Evolutionary conservation across 441 rosid genomes (phyloP), one percentile per base, ranked within the genome.

Genomic region (Mallotus repandus): DNA sequence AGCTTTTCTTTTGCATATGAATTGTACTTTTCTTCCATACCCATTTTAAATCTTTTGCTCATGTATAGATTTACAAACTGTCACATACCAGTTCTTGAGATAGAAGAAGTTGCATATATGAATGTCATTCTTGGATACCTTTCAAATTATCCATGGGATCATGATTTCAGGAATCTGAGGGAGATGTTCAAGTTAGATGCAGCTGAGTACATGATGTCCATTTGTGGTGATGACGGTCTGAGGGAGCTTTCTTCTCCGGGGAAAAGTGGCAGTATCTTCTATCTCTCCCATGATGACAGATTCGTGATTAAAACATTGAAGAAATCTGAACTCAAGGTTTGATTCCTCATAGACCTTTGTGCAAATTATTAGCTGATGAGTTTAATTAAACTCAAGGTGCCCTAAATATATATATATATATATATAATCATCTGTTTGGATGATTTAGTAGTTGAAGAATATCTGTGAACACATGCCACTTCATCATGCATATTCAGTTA

Each of bases 121-220:
- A 49, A 10, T 21, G 29, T 56, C 38, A 5, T 65, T 48, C 16
- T 18, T 29, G 41, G 63, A 64, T 63, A 57, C 67, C 62, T 35
- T 38, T 71, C 41, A 77, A 19, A 60, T 49, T 68, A 50, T 43
- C 25, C 75, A 9, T 58, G 55, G 76, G 73, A 65, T 72, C 70
- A 63, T 58, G 63, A 71, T 77, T 73, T 75, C 79, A 96, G 99
- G 93, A 92, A 93, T 81, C 79, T 96, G 73, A 90, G 99, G 82
- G 97, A 96, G 86, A 85, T 96, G 98, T 96, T 96, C 88, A 89
- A 89, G 83, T 80, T 96, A 75, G 97, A 96, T 89, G 96, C 98
- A 65, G 99, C 99, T 4, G 99, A 96, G 72, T 96, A 90, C 88
- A 93, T 96, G 99, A 96, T 96, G 99, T 96, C 99, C 78, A 93